Percentiles rank a stretch among this genome's conserved stretches.
These are phyloP conservation scores for Brettanomyces bruxellensis DNA, from an alignment of 805 yeast species.

Conservation along the genomic window DNA sequence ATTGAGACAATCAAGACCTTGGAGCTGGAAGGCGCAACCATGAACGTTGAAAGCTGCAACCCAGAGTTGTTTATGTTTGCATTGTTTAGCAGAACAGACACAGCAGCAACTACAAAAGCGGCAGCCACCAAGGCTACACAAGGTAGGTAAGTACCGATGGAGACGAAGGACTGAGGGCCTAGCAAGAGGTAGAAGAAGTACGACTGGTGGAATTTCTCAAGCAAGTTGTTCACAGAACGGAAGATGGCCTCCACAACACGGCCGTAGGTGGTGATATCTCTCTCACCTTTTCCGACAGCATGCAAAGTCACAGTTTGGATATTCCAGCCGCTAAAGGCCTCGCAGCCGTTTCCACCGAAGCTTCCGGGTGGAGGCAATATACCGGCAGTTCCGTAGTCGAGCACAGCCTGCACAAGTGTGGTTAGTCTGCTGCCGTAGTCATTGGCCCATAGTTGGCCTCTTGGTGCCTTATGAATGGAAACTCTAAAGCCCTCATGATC, in stretches of 20 bases:
- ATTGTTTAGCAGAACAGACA: slow-evolving; percentile 44
- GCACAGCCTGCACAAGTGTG: slow-evolving; percentile 57
- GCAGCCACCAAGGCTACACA: slow-evolving; percentile 67
- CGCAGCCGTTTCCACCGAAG: slow-evolving; percentile 52
- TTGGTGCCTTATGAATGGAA: slow-evolving; percentile 52
- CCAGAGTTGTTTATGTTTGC: slow-evolving; percentile 20
- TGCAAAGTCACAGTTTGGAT: slow-evolving; percentile 79
- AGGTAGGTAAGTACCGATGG: slow-evolving; percentile 90
- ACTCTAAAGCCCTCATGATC: slow-evolving; percentile 69
- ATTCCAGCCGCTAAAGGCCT: slow-evolving; percentile 93
- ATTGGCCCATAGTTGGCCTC: slow-evolving; percentile 34
- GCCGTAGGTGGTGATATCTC: slow-evolving; percentile 87
- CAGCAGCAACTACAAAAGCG: slow-evolving; percentile 60
- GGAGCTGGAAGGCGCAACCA: slow-evolving; percentile 2
- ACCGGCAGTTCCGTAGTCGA: slow-evolving; percentile 64
- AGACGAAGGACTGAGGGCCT: slow-evolving; percentile 72
- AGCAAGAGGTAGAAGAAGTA: slow-evolving; percentile 85
- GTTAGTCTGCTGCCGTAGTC: slow-evolving; percentile 48
- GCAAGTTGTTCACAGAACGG: slow-evolving; percentile 80
- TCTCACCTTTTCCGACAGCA: slow-evolving; percentile 45
- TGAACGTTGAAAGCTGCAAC: slow-evolving; percentile 1
- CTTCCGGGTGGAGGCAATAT: slow-evolving; percentile 20
- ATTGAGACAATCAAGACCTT: slow-evolving; percentile 21
- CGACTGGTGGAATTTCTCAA: slow-evolving; percentile 95
- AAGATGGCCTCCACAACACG: slow-evolving; percentile 81